These are phyloP conservation scores for Tolypocladium pustulatum DNA, from an alignment of 2,329 filamentous ascomycete species.

Conservation along the genomic window DNA sequence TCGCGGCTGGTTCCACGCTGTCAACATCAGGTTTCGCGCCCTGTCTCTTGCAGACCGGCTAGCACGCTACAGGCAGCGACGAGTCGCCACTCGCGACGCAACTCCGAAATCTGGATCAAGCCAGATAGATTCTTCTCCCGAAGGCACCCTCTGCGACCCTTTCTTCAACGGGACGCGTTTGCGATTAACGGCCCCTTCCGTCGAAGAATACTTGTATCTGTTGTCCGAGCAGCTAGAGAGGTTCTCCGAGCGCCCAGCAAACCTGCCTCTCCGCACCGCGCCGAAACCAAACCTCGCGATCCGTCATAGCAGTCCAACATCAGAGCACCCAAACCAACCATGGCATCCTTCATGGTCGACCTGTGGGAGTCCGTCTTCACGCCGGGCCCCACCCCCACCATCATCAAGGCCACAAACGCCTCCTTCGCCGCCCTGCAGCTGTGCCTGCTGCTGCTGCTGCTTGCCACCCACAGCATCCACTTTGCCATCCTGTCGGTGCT, in stretches of 20 bases:
- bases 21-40: background rate
- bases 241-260: background rate
- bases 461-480: constrained; percentile 80
- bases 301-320: background rate
- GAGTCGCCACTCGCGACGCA: background rate
- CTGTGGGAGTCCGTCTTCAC: constrained; percentile 93
- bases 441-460: constrained; percentile 63
- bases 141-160: background rate
- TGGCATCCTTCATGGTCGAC: constrained; percentile 57
- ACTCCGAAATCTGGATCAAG: background rate
- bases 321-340: too few relatives aligned
- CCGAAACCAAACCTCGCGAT: background rate
- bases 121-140: background rate
- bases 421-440: constrained; percentile 79
- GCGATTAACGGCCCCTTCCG: background rate
- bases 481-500: constrained; percentile 74
- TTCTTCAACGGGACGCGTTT: background rate
- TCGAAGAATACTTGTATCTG: too few relatives aligned
- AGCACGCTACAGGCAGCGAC: background rate
- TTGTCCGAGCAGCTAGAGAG: background rate
- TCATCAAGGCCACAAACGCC: constrained; percentile 81
- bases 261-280: background rate
- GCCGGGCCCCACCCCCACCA: constrained; percentile 76
- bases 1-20: background rate
- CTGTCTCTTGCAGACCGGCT: background rate